Conservation (phyloP, 2,329 filamentous ascomycete species). For the Tympanopsis confertula region DNA sequence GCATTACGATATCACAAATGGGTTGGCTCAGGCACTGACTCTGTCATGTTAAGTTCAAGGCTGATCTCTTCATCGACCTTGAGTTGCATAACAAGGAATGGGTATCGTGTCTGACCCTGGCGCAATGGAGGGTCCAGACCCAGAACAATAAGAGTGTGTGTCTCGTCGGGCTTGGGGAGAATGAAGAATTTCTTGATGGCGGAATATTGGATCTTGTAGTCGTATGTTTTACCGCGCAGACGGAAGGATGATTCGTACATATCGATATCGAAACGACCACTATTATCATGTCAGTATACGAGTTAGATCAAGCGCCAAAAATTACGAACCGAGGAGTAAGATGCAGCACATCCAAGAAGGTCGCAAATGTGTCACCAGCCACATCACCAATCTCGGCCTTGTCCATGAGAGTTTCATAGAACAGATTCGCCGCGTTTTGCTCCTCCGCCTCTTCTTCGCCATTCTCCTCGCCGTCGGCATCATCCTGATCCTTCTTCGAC, state of each 20-base stretch:
- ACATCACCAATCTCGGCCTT: conserved; percentile 99
- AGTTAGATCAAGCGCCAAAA: not conserved
- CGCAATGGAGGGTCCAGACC: conserved; percentile 89
- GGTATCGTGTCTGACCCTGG: conserved; percentile 94
- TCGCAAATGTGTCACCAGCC: conserved; percentile 95
- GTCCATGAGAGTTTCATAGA: conserved; percentile 95
- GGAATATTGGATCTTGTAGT: conserved; percentile 99
- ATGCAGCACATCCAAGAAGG: conserved; percentile 91
- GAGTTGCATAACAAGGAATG: conserved; percentile 97
- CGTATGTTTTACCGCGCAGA: conserved; percentile 95
- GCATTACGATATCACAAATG: not conserved
- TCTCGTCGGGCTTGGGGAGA: conserved; percentile 94
- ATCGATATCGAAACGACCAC: conserved; percentile 98
- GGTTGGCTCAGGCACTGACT: conserved; percentile 19
- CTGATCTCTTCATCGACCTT: conserved; percentile 96
- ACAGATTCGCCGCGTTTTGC: conserved; percentile 90
- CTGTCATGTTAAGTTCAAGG: conserved; percentile 89
- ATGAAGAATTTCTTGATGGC: conserved; percentile 98
- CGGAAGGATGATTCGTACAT: conserved; percentile 98
- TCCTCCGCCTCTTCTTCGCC: conserved; percentile 64
- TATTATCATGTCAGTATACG: conserved; percentile 23
- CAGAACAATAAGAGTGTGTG: conserved; percentile 88
- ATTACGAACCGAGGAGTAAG: conserved; percentile 73
- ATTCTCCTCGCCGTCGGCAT: conserved; percentile 49
- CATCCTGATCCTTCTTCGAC: conserved; percentile 54